Percentiles rank a stretch among this genome's conserved stretches.
Conservation (phyloP, 2,329 filamentous ascomycete genomes). For the Fusarium domesticum region DNA sequence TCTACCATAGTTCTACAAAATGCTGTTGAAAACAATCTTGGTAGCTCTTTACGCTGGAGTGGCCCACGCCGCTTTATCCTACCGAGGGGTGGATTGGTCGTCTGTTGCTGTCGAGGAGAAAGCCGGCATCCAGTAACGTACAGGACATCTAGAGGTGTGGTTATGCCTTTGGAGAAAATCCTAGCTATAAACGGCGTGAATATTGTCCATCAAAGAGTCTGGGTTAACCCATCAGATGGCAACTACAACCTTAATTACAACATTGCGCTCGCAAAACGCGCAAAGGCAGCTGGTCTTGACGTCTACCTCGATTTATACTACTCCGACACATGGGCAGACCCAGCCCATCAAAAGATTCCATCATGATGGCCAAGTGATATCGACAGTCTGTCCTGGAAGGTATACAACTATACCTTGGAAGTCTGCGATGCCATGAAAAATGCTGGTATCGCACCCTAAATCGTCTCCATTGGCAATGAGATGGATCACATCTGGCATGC, state of each 20-base stretch:
- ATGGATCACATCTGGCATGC: conserved; percentile 64
- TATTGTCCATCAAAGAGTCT: conserved; percentile 67
- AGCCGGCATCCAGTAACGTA: conserved; percentile 59
- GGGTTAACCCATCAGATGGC: conserved; percentile 65
- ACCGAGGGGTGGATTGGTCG: conserved; percentile 69
- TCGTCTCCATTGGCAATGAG: conserved; percentile 72
- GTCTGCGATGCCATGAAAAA: conserved; percentile 59
- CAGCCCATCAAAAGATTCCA: conserved; percentile 59
- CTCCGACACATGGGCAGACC: conserved; percentile 70
- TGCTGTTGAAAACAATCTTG: conserved; percentile 13
- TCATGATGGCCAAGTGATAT: conserved; percentile 61
- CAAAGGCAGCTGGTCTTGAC: conserved; percentile 58
- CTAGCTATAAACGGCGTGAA: conserved; percentile 62
- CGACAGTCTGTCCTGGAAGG: conserved; percentile 54
- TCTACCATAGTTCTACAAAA: conserved; percentile 7
- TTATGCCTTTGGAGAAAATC: conserved; percentile 60
- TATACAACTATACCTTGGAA: conserved; percentile 67
- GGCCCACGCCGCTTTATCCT: conserved; percentile 50
- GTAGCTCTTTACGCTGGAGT: conserved; percentile 14
- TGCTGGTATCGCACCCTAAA: conserved; percentile 53
- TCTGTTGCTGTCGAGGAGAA: conserved; percentile 63
- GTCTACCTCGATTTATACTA: conserved; percentile 64
- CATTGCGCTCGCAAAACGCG: conserved; percentile 62
- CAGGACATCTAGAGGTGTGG: conserved; percentile 50
- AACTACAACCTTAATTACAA: conserved; percentile 70